Base-by-base conservation (phyloP, 768 basidiomycete species). In the Suillus hirtellus region DNA sequence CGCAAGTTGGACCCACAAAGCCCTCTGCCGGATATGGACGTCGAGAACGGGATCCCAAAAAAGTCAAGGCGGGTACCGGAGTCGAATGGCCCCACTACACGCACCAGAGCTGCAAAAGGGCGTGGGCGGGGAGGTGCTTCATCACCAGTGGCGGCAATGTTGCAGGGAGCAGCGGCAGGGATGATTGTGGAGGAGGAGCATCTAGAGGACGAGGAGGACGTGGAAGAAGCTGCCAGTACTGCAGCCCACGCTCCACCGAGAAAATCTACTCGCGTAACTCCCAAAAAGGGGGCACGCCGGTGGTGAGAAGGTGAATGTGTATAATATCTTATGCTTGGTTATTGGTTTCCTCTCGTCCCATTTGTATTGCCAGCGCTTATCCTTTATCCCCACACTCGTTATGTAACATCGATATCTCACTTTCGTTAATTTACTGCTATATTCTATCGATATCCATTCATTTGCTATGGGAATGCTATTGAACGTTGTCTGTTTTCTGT, bases 1-100 rank as follows among this genome's bases (percentile, higher is more conserved):
- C 78, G 79, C 59, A 80, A 77, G 74, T 70, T 75, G 35, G 70
- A 68, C 55, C 72, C 68, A 62, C 67, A 71, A 66, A 31, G 55
- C 75, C 58, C 76, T 75, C 67, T 72, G 62, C 71, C 71, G 38
- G 46, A n/a, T 37, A 35, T 31, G 7, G 47, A 60, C 37, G 17
- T 63, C 34, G 19, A 60, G 9, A 65, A 70, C 21, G 65, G 64
- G 10, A 60, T 63, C 31, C 62, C 71, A 49, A 74, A 76, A 60
- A 76, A 64, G 52, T 67, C 68, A 5, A 73, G 66, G 58, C 38
- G 55, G 15, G 15, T 53, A 1, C 38, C 60, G 47, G 73, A 73
- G 21, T 58, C n/a, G 37, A 71, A 68, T 17, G 69, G 68, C 27
- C 60, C 53, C 19, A 60, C 50, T 14, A 54, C 38, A 3, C 44